These are phyloP conservation scores for Ormosia semicastrata DNA, from an alignment of 306 rosid species.

Conservation along the genomic window DNA sequence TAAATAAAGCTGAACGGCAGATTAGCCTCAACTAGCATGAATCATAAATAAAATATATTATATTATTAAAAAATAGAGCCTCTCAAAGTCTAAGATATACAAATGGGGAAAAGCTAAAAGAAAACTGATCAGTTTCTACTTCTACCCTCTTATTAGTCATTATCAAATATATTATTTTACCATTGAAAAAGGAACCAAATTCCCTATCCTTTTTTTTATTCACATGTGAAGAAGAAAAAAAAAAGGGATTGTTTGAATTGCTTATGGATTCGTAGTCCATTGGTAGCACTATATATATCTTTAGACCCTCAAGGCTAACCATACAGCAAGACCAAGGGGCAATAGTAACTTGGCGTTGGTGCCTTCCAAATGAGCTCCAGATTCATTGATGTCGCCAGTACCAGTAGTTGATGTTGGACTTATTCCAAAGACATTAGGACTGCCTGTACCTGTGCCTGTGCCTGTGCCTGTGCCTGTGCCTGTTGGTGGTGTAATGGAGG, in stretches of 20 bases:
- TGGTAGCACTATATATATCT: not conserved
- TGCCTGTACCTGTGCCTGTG: constrained; percentile 7
- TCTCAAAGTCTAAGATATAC: constrained; percentile 52
- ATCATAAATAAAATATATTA: not conserved
- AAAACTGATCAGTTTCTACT: constrained; percentile 37
- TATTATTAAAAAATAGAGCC: constrained; percentile 38
- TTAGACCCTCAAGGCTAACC: constrained; percentile 37
- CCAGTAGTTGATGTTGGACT: constrained; percentile 60
- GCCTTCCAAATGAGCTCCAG: constrained; percentile 28
- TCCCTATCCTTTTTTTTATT: constrained; percentile 33
- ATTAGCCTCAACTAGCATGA: constrained; percentile 26
- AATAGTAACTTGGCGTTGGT: constrained; percentile 8
- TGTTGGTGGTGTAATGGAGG: too few species aligned
- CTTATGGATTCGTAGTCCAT: constrained; percentile 27
- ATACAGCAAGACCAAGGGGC: constrained; percentile 26
- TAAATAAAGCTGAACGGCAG: not conserved
- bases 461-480: constrained; percentile 34
- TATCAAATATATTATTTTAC: constrained; percentile 32
- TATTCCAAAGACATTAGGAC: constrained; percentile 44
- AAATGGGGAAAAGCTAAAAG: constrained; percentile 31
- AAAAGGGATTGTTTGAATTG: constrained; percentile 21
- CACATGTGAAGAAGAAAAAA: not conserved
- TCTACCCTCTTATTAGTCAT: constrained; percentile 29
- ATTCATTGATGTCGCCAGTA: constrained; percentile 13
- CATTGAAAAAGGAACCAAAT: constrained; percentile 47